Conservation (phyloP, 1,284 basidiomycete genomes). For the Phellinidium pouzarii region DNA sequence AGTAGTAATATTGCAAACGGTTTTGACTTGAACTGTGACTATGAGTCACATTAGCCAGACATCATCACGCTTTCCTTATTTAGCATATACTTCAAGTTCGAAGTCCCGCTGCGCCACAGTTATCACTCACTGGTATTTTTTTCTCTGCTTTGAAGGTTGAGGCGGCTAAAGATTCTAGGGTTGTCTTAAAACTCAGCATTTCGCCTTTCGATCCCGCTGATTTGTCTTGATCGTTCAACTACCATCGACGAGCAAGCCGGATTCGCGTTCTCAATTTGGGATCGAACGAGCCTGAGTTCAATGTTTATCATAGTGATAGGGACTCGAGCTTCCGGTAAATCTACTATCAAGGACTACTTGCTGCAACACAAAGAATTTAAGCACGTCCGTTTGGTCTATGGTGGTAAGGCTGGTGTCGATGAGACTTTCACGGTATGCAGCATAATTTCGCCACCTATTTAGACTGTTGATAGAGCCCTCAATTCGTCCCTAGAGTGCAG, state of each 20-base stretch:
- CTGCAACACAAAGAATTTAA: conserved; percentile 41
- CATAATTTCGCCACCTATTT: neutral
- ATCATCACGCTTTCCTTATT: too few relatives aligned
- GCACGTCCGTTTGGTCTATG: conserved; percentile 28
- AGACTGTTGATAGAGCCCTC: neutral
- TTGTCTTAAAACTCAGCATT: neutral
- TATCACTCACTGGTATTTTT: too few relatives aligned
- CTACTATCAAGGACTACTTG: conserved; percentile 71
- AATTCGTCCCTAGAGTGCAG: neutral
- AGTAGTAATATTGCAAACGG: too few relatives aligned
- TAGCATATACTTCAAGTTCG: too few relatives aligned
- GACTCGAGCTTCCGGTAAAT: conserved; percentile 77
- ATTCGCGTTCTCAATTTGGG: neutral
- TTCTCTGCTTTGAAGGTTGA: too few relatives aligned
- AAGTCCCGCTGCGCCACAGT: too few relatives aligned
- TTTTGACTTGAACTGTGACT: too few relatives aligned
- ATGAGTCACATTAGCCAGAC: too few relatives aligned
- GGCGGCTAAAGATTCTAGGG: neutral
- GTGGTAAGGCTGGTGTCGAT: neutral
- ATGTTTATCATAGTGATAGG: conserved; percentile 91
- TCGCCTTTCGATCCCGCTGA: neutral
- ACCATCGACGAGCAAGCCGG: too few relatives aligned
- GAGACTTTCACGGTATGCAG: neutral
- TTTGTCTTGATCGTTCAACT: neutral
- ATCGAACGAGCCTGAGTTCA: neutral